Conservation (phyloP, 164 flowering plant genomes). For the Aristolochia californica region DNA sequence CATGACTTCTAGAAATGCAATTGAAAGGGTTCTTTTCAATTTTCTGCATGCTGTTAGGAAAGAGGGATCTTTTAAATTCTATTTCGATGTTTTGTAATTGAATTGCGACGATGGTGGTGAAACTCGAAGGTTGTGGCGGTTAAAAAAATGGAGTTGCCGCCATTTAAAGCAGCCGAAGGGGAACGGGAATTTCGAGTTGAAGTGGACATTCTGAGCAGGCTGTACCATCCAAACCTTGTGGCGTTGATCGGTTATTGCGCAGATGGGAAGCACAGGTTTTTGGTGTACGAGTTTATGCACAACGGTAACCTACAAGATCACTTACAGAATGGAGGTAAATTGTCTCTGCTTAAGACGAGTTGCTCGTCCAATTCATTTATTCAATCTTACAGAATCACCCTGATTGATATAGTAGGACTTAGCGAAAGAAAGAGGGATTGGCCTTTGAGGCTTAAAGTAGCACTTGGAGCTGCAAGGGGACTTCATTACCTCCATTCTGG, state of each 20-base stretch:
- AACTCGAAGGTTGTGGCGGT: slow-evolving; percentile 69
- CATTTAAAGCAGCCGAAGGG: slow-evolving; percentile 81
- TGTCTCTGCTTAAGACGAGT: neutral
- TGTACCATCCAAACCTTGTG: slow-evolving; percentile 88
- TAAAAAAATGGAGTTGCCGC: slow-evolving; percentile 95
- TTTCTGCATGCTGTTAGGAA: too few species aligned
- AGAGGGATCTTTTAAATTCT: neutral
- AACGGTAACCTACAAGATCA: slow-evolving; percentile 93
- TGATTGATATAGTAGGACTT: slow-evolving; percentile 30
- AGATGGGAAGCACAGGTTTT: slow-evolving; percentile 89
- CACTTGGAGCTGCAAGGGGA: slow-evolving; percentile 87
- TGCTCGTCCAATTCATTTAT: too few species aligned
- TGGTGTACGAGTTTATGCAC: slow-evolving; percentile 86
- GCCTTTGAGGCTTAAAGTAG: slow-evolving; percentile 76
- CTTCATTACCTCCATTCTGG: slow-evolving; percentile 93
- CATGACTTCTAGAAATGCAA: neutral
- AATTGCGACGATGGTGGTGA: neutral
- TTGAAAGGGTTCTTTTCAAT: too few species aligned
- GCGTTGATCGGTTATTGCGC: slow-evolving; percentile 92
- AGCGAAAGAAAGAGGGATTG: slow-evolving; percentile 72
- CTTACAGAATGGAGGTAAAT: slow-evolving; percentile 55
- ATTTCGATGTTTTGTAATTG: neutral
- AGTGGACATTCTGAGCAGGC: slow-evolving; percentile 94
- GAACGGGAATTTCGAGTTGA: slow-evolving; percentile 94
- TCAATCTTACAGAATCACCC: too few species aligned